phyloP scores from a whole-genome alignment of 345 rosid species.

The Trapa bicornis region DNA sequence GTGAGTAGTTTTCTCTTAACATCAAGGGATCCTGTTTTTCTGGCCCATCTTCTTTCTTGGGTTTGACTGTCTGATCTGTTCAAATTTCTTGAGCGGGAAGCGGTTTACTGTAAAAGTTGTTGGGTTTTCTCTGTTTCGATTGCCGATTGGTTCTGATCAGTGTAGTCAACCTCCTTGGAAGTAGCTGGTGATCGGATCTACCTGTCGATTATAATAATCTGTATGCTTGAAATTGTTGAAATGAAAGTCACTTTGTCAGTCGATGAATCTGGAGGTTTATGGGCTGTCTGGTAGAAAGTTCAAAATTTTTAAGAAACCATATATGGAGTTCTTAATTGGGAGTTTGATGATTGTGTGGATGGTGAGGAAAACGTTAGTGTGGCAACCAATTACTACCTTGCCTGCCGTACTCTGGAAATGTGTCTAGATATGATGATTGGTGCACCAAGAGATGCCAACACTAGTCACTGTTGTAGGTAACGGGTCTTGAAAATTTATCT shows the following conservation, averaged over 20 bases:
- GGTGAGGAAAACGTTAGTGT: neutral
- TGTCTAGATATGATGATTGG: neutral
- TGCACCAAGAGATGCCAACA: neutral
- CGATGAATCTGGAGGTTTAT: neutral
- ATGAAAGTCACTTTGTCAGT: neutral
- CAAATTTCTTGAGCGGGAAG: neutral
- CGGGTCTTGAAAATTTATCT: neutral
- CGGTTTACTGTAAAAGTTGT: neutral
- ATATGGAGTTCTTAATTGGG: no score
- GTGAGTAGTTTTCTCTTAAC: neutral
- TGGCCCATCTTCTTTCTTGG: neutral
- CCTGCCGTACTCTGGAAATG: neutral
- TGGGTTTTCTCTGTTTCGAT: neutral
- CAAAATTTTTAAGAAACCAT: neutral
- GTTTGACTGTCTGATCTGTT: neutral
- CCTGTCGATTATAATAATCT: neutral
- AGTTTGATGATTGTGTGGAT: no score
- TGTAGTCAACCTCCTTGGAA: neutral
- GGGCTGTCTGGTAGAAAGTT: neutral
- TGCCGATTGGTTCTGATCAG: neutral
- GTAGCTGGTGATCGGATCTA: constrained; percentile 1
- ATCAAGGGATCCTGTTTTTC: neutral
- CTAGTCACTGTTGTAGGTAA: neutral
- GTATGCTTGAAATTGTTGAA: neutral
- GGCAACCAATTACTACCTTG: neutral